Conservation (phyloP, 192 early-diverging fungal species). For the Mycoemilia scoparia region DNA sequence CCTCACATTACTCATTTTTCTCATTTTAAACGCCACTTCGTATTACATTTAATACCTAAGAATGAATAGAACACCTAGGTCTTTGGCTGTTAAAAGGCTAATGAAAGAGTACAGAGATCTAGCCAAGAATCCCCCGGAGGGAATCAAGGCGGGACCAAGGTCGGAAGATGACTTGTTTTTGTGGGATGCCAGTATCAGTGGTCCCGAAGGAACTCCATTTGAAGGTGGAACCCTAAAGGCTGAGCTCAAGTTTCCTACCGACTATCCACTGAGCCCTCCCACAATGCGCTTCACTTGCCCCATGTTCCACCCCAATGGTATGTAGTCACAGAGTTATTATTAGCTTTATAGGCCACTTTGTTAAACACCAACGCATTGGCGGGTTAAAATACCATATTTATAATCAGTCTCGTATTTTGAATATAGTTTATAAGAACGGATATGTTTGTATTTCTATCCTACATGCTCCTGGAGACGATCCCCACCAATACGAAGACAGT, state of each 20-base stretch:
- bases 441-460: conserved; percentile 96
- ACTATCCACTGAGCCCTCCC: conserved; percentile 92
- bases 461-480: conserved; percentile 94
- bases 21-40: no score
- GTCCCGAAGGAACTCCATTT: conserved; percentile 83
- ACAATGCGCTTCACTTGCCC: conserved; percentile 91
- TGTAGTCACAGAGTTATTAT: no score
- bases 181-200: conserved; percentile 35
- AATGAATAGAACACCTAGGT: conserved; percentile 37
- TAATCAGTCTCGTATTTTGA: not conserved
- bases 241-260: conserved; percentile 67
- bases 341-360: no score
- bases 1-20: no score
- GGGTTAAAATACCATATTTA: no score
- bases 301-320: conserved; percentile 92
- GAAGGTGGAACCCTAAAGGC: conserved; percentile 91
- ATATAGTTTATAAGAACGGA: conserved; percentile 75
- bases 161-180: conserved; percentile 49
- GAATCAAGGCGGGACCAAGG: conserved; percentile 72
- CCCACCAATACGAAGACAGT: conserved; percentile 90
- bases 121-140: conserved; percentile 77
- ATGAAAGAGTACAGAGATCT: conserved; percentile 90
- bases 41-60: no score
- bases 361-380: no score
- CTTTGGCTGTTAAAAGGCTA: conserved; percentile 70